Evolutionary conservation across 306 rosid genomes (phyloP).

Genomic region (Quercus variabilis): DNA sequence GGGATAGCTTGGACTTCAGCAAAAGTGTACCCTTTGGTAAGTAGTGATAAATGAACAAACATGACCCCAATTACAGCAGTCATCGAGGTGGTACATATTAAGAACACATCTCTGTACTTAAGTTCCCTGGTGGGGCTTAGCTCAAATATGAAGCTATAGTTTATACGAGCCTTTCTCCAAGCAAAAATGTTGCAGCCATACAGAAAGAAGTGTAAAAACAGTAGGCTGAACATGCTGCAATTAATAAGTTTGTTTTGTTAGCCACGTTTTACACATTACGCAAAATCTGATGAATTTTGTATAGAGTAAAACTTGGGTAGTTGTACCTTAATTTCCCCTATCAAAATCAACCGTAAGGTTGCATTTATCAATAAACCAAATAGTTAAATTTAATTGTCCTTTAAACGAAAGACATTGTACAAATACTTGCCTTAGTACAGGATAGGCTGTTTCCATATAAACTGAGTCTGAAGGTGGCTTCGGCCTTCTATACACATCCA

Average conservation of each 20-base stretch:
- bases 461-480: conserved; percentile 40
- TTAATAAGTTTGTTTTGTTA: conserved; percentile 1
- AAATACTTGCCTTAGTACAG: conserved; percentile 74
- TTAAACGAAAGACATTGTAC: too few species aligned
- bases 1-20: conserved; percentile 77
- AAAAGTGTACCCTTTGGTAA: conserved; percentile 70
- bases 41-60: conserved; percentile 71
- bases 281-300: not conserved
- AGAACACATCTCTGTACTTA: conserved; percentile 78
- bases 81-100: conserved; percentile 80
- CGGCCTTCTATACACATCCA: conserved; percentile 52
- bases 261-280: conserved; percentile 2
- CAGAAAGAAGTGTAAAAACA: conserved; percentile 92
- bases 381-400: too few species aligned
- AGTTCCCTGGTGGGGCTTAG: conserved; percentile 67
- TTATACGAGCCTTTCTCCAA: conserved; percentile 88
- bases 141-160: conserved; percentile 89
- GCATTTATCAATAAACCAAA: too few species aligned
- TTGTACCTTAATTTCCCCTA: too few species aligned
- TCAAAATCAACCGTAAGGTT: too few species aligned
- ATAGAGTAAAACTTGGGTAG: not conserved
- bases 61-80: conserved; percentile 73
- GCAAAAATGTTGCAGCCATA: conserved; percentile 92
- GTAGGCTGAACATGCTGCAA: conserved; percentile 93
- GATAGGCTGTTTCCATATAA: conserved; percentile 94